Evolutionary conservation across 306 rosid genomes (phyloP).

Genomic region (Parietaria judaica): DNA sequence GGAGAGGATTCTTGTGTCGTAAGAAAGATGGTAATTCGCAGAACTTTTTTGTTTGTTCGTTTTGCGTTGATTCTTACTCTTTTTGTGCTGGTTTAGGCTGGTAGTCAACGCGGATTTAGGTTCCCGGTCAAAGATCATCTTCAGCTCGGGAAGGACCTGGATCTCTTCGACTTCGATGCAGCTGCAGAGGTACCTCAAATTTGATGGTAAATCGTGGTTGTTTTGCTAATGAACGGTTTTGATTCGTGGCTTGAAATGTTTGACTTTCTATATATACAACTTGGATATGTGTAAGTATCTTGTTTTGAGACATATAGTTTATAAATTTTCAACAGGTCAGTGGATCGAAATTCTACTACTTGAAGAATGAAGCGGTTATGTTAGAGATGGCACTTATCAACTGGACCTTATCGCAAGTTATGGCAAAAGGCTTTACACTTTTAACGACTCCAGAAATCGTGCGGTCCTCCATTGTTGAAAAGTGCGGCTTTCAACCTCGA

Average conservation of each 20-base stretch:
- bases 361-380: conserved; percentile 85
- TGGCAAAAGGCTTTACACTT: conserved; percentile 80
- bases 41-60: conserved; percentile 3
- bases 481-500: conserved; percentile 96
- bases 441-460: conserved; percentile 88
- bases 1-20: conserved; percentile 66
- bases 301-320: conserved; percentile 7
- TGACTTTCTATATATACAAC: neutral
- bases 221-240: neutral
- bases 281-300: neutral
- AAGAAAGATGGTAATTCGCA: conserved; percentile 47
- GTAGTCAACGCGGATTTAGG: conserved; percentile 49
- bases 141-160: conserved; percentile 78
- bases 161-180: conserved; percentile 89
- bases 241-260: neutral
- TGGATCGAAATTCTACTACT: conserved; percentile 91
- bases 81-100: conserved; percentile 39
- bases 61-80: conserved; percentile 12
- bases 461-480: conserved; percentile 89
- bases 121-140: conserved; percentile 86
- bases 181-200: conserved; percentile 75
- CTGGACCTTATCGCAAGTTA: conserved; percentile 89
- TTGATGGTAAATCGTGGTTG: conserved; percentile 7
- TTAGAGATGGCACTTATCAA: conserved; percentile 82
- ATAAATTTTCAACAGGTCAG: conserved; percentile 58